Percentiles rank a stretch among this genome's conserved stretches.
phyloP scores from a whole-genome alignment of 2,329 filamentous ascomycete genomes.

The Lanzia echinophila region DNA sequence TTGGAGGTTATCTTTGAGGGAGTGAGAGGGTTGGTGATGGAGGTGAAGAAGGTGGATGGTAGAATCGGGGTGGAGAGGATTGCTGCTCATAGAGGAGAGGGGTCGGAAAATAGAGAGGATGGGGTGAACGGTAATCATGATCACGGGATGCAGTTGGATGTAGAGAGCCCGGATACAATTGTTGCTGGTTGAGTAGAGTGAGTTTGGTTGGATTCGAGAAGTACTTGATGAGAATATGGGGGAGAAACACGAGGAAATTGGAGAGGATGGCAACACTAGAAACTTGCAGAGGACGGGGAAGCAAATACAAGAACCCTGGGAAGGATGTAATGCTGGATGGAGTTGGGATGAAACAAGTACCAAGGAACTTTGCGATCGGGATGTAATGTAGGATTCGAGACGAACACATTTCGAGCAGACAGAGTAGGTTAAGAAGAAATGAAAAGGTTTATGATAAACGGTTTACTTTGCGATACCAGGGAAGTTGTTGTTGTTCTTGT shows the following conservation, averaged over 20 bases:
- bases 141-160: conserved; percentile 22
- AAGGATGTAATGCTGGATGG: too few relatives aligned
- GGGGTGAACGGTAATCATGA: conserved; percentile 6
- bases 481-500: background rate
- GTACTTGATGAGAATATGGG: background rate
- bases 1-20: conserved; percentile 21
- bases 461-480: background rate
- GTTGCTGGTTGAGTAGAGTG: conserved; percentile 14
- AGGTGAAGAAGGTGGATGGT: conserved; percentile 15
- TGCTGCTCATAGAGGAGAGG: conserved; percentile 6
- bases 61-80: conserved; percentile 20
- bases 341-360: too few relatives aligned
- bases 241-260: background rate
- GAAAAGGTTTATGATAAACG: background rate
- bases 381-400: background rate
- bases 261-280: background rate
- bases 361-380: too few relatives aligned
- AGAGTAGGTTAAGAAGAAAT: background rate
- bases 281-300: too few relatives aligned
- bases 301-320: too few relatives aligned
- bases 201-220: background rate
- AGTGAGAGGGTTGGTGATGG: conserved; percentile 19
- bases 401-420: background rate
- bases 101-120: background rate
- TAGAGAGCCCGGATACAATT: conserved; percentile 25